A percentile compares a stretch with the other conserved stretches of the same genome.
These are phyloP conservation scores for Saururus chinensis DNA, from an alignment of 164 flowering plant species.

Conservation along the genomic window DNA sequence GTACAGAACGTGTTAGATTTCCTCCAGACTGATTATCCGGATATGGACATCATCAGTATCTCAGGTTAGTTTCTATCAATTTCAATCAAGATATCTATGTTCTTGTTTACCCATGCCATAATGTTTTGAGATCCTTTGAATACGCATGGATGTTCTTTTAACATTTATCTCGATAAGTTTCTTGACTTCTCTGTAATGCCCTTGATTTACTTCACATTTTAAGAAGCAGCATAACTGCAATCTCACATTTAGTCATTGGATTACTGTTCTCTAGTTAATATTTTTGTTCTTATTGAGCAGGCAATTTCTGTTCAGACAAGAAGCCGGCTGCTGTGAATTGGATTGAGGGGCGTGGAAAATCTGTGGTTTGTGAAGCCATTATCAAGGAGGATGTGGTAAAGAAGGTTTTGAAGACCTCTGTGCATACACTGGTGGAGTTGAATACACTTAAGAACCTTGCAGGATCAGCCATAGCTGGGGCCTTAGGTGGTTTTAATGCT, in stretches of 20 bases:
- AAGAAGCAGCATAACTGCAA: too few relatives aligned
- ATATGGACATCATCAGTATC: conserved; percentile 79
- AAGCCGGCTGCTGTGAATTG: conserved; percentile 82
- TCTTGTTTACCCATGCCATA: not conserved
- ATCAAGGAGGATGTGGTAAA: conserved; percentile 67
- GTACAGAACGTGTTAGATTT: conserved; percentile 81
- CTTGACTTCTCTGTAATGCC: too few relatives aligned
- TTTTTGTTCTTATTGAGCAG: conserved; percentile 13
- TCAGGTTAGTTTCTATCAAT: conserved; percentile 36
- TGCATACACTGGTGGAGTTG: conserved; percentile 67
- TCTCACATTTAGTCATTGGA: too few relatives aligned
- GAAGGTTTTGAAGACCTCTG: conserved; percentile 66
- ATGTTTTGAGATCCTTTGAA: not conserved
- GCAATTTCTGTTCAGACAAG: conserved; percentile 76
- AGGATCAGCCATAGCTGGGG: conserved; percentile 82
- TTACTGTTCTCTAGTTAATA: too few relatives aligned
- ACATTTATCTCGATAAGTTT: too few relatives aligned
- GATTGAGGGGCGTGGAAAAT: conserved; percentile 88
- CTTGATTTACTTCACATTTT: too few relatives aligned
- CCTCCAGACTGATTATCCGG: conserved; percentile 63
- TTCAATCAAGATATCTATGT: not conserved
- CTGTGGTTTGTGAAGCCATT: conserved; percentile 73
- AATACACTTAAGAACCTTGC: conserved; percentile 78
- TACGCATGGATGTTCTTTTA: too few relatives aligned
- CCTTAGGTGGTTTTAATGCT: conserved; percentile 85